phyloP scores from a whole-genome alignment of 305 asterid species.

The Ilex paraguariensis region DNA sequence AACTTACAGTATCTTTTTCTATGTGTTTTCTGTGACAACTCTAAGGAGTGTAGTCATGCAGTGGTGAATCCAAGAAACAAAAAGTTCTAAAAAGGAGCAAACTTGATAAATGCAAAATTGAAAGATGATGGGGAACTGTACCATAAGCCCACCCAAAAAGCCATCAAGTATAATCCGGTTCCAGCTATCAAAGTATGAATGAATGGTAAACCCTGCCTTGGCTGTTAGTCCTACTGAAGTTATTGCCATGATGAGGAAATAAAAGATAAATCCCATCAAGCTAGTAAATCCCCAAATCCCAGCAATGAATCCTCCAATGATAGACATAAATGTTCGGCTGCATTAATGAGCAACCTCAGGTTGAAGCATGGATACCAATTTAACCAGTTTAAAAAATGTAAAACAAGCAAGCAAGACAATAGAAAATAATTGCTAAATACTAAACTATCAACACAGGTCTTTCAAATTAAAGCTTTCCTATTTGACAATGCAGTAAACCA shows the following conservation, averaged over 20 bases:
- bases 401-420: neutral
- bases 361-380: neutral
- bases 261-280: slow-evolving; percentile 71
- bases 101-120: neutral
- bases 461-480: too few species aligned
- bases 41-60: neutral
- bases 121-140: slow-evolving; percentile 17
- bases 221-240: slow-evolving; percentile 77
- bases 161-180: slow-evolving; percentile 71
- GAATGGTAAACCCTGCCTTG: slow-evolving; percentile 69
- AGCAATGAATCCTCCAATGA: slow-evolving; percentile 83
- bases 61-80: neutral
- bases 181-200: slow-evolving; percentile 81
- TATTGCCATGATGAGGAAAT: slow-evolving; percentile 76
- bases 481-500: too few species aligned
- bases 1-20: neutral
- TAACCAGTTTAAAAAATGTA: neutral
- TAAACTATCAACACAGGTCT: too few species aligned
- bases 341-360: slow-evolving; percentile 12
- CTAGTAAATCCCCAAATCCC: slow-evolving; percentile 77
- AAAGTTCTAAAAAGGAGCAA: too few species aligned
- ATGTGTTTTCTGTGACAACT: neutral
- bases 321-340: slow-evolving; percentile 95
- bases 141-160: slow-evolving; percentile 84
- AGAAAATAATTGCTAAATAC: too few species aligned